Evolutionary conservation across 2,329 filamentous ascomycete genomes (phyloP).

Genomic region (Fusarium sp.): DNA sequence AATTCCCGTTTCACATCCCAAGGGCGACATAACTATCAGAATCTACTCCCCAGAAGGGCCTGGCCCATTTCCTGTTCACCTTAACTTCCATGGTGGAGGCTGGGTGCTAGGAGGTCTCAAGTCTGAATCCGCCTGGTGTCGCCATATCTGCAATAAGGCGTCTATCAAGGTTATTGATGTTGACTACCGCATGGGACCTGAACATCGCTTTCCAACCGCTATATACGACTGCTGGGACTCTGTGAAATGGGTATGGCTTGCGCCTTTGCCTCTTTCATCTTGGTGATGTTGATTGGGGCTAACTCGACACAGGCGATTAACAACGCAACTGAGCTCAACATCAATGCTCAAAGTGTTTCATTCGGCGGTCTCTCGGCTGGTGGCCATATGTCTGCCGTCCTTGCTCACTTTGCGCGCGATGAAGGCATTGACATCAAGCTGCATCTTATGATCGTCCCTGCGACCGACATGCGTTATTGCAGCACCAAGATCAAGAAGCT

Average conservation of each 20-base stretch:
- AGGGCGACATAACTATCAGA: not conserved
- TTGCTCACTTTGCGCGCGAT: not conserved
- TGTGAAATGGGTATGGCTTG: not conserved
- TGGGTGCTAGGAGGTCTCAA: not conserved
- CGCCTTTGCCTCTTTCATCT: rapidly evolving
- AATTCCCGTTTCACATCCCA: not conserved
- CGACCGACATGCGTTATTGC: conserved; percentile 14
- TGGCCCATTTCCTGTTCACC: not conserved
- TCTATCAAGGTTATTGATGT: conserved; percentile 6
- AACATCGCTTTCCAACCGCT: not conserved
- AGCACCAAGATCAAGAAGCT: not conserved
- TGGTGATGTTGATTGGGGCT: not conserved
- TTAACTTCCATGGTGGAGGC: conserved; percentile 14
- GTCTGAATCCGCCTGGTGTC: conserved; percentile 12
- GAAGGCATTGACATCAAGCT: not conserved
- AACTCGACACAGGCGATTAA: not conserved
- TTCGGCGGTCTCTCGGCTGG: conserved; percentile 10
- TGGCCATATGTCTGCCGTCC: conserved; percentile 12
- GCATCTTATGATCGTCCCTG: conserved; percentile 13
- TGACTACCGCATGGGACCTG: conserved; percentile 10
- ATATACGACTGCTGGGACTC: conserved; percentile 18
- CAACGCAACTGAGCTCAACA: not conserved
- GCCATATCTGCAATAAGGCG: conserved; percentile 1
- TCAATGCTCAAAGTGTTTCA: not conserved
- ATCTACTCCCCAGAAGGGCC: conserved; percentile 3